phyloP scores from a whole-genome alignment of 768 basidiomycete genomes.

The Phylloporus rhodoxanthus region DNA sequence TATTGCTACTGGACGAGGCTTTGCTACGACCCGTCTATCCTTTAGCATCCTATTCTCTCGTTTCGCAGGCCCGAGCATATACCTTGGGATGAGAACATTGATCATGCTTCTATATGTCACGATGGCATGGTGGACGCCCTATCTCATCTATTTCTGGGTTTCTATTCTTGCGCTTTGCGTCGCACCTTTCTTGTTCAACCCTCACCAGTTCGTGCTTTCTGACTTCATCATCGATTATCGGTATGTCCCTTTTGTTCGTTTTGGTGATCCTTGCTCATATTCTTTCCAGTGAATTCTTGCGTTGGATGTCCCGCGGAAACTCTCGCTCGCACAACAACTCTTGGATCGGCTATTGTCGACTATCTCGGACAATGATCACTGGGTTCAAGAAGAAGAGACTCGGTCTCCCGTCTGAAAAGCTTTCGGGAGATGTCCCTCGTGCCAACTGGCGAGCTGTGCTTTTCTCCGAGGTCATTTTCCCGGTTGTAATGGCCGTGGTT shows the following conservation, averaged over 20 bases:
- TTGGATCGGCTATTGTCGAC: conserved; percentile 98
- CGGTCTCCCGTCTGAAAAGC: conserved; percentile 94
- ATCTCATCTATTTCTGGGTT: conserved; percentile 96
- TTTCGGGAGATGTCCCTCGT: conserved; percentile 91
- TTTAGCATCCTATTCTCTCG: conserved; percentile 96
- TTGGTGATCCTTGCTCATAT: neutral
- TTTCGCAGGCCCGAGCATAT: conserved; percentile 97
- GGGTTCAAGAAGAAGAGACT: conserved; percentile 99
- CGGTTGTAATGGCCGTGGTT: conserved; percentile 75
- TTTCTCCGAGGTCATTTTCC: conserved; percentile 82
- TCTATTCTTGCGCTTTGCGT: conserved; percentile 88
- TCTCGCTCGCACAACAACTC: conserved; percentile 96
- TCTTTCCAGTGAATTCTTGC: conserved; percentile 76
- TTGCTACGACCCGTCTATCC: conserved; percentile 91
- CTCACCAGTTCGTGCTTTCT: conserved; percentile 97
- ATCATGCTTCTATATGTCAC: conserved; percentile 94
- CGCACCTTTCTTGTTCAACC: conserved; percentile 98
- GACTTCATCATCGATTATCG: conserved; percentile 97
- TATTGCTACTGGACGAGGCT: conserved; percentile 98
- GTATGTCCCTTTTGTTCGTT: conserved; percentile 35
- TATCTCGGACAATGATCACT: conserved; percentile 97
- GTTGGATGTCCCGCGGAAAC: conserved; percentile 99
- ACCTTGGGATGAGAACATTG: conserved; percentile 90
- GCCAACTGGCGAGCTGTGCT: conserved; percentile 89
- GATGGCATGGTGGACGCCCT: conserved; percentile 84